These are phyloP conservation scores for Gaertneriomyces semiglobifer DNA, from an alignment of 192 early-diverging fungal species.

Conservation along the genomic window DNA sequence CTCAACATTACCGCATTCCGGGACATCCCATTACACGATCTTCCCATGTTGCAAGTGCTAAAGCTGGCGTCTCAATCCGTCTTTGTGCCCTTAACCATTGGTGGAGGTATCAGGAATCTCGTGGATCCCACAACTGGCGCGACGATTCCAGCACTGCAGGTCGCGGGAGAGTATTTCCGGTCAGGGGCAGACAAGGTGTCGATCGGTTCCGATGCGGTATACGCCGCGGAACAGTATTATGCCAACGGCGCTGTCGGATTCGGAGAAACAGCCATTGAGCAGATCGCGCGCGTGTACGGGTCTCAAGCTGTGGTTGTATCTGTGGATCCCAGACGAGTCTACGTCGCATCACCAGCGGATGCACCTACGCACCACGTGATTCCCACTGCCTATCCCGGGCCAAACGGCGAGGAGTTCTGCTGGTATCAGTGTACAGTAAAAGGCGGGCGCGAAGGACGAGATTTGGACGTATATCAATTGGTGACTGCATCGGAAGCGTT, in stretches of 20 bases:
- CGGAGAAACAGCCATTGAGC: conserved; percentile 88
- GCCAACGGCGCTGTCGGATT: conserved; percentile 36
- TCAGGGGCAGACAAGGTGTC: conserved; percentile 99
- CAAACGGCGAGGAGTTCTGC: conserved; percentile 89
- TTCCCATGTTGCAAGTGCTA: conserved; percentile 95
- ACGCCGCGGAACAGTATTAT: conserved; percentile 85
- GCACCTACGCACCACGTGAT: conserved; percentile 76
- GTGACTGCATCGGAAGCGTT: conserved; percentile 81
- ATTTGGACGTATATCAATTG: conserved; percentile 90
- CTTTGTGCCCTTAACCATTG: conserved; percentile 99
- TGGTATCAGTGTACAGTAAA: conserved; percentile 99
- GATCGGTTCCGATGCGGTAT: conserved; percentile 99
- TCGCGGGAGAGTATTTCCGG: conserved; percentile 98
- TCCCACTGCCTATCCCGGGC: conserved; percentile 68
- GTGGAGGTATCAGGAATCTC: conserved; percentile 95
- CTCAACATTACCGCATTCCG: conserved; percentile 99
- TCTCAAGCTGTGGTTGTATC: conserved; percentile 97
- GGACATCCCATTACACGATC: conserved; percentile 81
- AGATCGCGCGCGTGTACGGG: conserved; percentile 92
- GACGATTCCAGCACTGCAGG: conserved; percentile 76
- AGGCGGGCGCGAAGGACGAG: conserved; percentile 93
- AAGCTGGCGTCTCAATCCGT: conserved; percentile 79
- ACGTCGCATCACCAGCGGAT: conserved; percentile 74
- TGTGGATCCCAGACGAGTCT: conserved; percentile 92
- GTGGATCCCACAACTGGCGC: conserved; percentile 72